Evolutionary conservation across 768 basidiomycete species (phyloP).

Genomic region (Podaxis sp.): DNA sequence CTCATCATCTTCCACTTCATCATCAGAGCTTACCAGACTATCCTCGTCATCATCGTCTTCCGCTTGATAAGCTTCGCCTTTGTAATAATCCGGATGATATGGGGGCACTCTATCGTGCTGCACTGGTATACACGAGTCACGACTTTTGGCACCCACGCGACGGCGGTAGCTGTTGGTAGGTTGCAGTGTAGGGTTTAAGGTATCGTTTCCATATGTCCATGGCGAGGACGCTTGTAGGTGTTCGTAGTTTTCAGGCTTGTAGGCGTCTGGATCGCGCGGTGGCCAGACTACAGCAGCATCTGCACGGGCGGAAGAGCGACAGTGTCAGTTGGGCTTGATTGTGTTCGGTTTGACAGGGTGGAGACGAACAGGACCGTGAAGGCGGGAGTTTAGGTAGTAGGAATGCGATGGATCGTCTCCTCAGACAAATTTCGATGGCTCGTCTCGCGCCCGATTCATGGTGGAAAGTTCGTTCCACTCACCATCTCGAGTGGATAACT

Average conservation of each 20-base stretch:
- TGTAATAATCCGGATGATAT: constrained; percentile 72
- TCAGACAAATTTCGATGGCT: constrained; percentile 21
- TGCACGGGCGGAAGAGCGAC: constrained; percentile 18
- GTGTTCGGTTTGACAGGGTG: constrained; percentile 4
- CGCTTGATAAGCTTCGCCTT: constrained; percentile 29
- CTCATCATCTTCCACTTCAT: constrained; percentile 23
- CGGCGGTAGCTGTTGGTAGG: constrained; percentile 55
- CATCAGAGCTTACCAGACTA: constrained; percentile 27
- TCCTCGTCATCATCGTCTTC: constrained; percentile 31
- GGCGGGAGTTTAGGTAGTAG: constrained; percentile 15
- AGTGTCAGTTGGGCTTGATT: constrained; percentile 7
- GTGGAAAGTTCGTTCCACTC: constrained; percentile 57
- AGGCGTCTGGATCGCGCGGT: constrained; percentile 61
- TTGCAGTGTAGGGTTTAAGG: constrained; percentile 72
- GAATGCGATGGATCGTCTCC: constrained; percentile 14
- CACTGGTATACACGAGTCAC: constrained; percentile 12
- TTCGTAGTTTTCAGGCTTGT: constrained; percentile 33
- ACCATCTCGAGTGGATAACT: constrained; percentile 71
- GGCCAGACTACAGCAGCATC: constrained; percentile 57
- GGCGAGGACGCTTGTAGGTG: constrained; percentile 62
- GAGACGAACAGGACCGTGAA: constrained; percentile 10
- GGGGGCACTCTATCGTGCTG: constrained; percentile 49
- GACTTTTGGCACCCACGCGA: constrained; percentile 7
- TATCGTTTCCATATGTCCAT: constrained; percentile 83
- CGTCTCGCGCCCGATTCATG: background rate